Base-by-base conservation (phyloP, 108 stramenopile species). In the Chaetoceros tenuissimus region DNA sequence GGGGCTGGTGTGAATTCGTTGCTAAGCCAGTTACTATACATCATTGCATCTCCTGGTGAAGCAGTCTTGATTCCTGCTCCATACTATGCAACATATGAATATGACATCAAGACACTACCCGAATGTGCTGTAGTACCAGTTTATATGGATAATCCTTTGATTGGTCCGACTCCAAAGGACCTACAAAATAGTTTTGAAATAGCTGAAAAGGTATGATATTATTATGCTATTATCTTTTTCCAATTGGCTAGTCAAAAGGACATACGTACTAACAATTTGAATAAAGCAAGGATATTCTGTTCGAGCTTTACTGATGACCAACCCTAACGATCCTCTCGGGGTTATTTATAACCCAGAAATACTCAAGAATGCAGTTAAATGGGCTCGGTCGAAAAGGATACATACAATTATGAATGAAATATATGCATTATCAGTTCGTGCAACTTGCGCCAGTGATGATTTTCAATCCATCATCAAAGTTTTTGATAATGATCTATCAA, bases 81-180 rank as follows among this genome's bases (percentile, higher is more conserved):
- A 3, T 96, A 92, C 62, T 96, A 96, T 69, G 82, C 83, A 31
- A 93, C 93, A 3, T 96, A 94, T 84, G 94, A 94, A 63, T 61
- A 55, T 47, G 92, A 94, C 54, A 69, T 93, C 54, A 80, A 73
- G 46, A 68, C 51, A 29, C 2, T 86, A 8, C 78, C 90, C 13
- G 76, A 78, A 5, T 78, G 85, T 31, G 66, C 70, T 16, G 79
- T 84, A 5, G 70, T 87, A 51, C 82, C 78, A 7, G 69, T 89
- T 16, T 47, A 73, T 5, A 71, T 73, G 53, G 51, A 64, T 0
- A 69, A 85, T 70, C 80, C 87, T 7, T 60, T 66, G 10, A 28
- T 50, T 7, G 85, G 85, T 13, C 90, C 92, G 8, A 80, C 92
- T 7, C 55, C 60, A 28, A 67, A 63, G 21, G 85, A 85, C 22